Percentiles rank a stretch among this genome's conserved stretches.
Evolutionary conservation across 148 eudicot genomes (phyloP).

Genomic region (Drosera capensis): DNA sequence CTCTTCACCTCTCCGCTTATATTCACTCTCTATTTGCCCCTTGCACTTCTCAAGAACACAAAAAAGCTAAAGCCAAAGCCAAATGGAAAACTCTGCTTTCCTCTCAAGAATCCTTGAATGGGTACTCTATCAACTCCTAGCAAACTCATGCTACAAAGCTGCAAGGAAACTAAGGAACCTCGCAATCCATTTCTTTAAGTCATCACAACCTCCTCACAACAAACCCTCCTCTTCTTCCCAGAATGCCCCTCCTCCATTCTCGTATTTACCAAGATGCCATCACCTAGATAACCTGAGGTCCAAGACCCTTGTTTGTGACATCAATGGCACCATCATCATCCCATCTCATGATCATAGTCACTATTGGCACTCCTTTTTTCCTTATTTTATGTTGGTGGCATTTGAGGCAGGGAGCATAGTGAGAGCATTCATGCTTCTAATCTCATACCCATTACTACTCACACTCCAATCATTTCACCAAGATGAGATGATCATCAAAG

Average conservation of each 20-base stretch:
- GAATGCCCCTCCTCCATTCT: conserved; percentile 11
- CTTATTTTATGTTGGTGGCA: conserved; percentile 86
- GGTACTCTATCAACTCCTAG: conserved; percentile 47
- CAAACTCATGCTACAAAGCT: conserved; percentile 43
- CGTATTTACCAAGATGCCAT: conserved; percentile 13
- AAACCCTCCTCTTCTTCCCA: conserved; percentile 22
- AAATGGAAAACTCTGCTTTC: too few relatives aligned
- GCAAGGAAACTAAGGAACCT: conserved; percentile 34
- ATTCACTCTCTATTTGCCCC: too few relatives aligned
- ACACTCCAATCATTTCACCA: conserved; percentile 19
- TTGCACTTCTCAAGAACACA: too few relatives aligned
- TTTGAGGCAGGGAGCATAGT: conserved; percentile 88
- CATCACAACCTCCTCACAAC: too few relatives aligned
- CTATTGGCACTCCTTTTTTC: conserved; percentile 42
- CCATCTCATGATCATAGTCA: conserved; percentile 7
- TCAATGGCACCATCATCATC: conserved; percentile 36
- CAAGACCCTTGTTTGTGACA: conserved; percentile 52
- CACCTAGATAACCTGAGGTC: conserved; percentile 10
- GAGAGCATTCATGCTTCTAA: conserved; percentile 54
- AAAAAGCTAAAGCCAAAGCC: too few relatives aligned
- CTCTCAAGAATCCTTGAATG: conserved; percentile 41
- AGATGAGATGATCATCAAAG: conserved; percentile 36
- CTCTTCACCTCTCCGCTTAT: too few relatives aligned
- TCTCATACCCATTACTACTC: conserved; percentile 36
- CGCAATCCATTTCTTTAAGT: conserved; percentile 10